Percentiles rank a stretch among this genome's conserved stretches.
These are phyloP conservation scores for Barnettozyma wickerhamii DNA, from an alignment of 805 yeast species.

Conservation along the genomic window DNA sequence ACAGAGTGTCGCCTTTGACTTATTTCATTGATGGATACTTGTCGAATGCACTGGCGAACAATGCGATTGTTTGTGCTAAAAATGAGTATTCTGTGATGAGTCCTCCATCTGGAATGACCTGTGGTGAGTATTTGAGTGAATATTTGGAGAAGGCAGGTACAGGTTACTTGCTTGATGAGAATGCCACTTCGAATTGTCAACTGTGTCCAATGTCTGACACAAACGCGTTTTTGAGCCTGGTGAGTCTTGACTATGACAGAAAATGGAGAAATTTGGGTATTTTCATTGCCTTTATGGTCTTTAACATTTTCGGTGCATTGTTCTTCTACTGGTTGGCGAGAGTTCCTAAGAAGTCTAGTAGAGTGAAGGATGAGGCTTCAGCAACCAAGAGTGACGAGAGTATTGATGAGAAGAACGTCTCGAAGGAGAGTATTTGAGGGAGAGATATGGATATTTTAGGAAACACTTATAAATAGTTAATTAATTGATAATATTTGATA, in stretches of 20 bases:
- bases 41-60: conserved; percentile 49
- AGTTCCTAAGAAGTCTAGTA: conserved; percentile 68
- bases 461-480: no score
- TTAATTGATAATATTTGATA: no score
- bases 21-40: conserved; percentile 57
- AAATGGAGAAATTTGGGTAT: conserved; percentile 69
- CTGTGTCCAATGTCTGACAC: conserved; percentile 57
- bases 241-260: conserved; percentile 34
- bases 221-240: conserved; percentile 49
- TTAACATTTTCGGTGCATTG: conserved; percentile 37
- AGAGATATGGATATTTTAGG: no score
- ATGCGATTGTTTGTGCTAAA: conserved; percentile 40
- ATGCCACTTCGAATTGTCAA: conserved; percentile 44
- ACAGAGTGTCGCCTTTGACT: conserved; percentile 64
- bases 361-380: no score
- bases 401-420: no score
- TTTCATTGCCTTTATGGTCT: conserved; percentile 37
- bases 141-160: conserved; percentile 27
- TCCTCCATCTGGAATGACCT: conserved; percentile 55
- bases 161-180: conserved; percentile 12
- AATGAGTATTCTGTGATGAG: conserved; percentile 43
- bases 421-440: no score
- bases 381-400: no score
- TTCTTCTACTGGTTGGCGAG: conserved; percentile 54
- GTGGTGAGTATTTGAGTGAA: conserved; percentile 47